Conservation (phyloP, 2,329 filamentous ascomycete genomes). For the Malbranchea zuffiana region DNA sequence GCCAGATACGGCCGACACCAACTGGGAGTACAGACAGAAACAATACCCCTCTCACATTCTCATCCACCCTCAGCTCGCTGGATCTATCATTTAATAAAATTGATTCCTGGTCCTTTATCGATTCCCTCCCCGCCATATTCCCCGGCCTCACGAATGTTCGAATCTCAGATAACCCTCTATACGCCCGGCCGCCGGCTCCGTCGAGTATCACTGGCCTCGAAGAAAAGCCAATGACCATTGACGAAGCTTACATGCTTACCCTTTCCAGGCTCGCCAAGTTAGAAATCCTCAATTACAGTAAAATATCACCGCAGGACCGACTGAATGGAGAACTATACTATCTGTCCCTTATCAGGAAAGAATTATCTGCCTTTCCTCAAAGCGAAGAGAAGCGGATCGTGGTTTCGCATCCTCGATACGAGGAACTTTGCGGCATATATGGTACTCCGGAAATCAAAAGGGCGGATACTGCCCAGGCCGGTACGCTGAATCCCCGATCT, state of each 20-base stretch:
- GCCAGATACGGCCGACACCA: slow-evolving; percentile 23
- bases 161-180: slow-evolving; percentile 77
- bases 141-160: slow-evolving; percentile 66
- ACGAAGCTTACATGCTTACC: slow-evolving; percentile 83
- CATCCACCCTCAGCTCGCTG: slow-evolving; percentile 49
- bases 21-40: slow-evolving; percentile 22
- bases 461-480: slow-evolving; percentile 27
- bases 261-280: slow-evolving; percentile 62
- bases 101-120: slow-evolving; percentile 60
- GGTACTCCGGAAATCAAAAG: slow-evolving; percentile 57
- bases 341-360: slow-evolving; percentile 67
- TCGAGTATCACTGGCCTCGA: slow-evolving; percentile 31
- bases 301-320: slow-evolving; percentile 61
- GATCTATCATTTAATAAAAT: slow-evolving; percentile 66
- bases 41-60: slow-evolving; percentile 39
- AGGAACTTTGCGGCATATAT: slow-evolving; percentile 62
- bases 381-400: slow-evolving; percentile 45
- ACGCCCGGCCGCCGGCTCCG: slow-evolving; percentile 39
- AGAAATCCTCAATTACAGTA: slow-evolving; percentile 47
- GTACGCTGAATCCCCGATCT: slow-evolving; percentile 58
- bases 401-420: slow-evolving; percentile 58
- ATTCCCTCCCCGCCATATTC: slow-evolving; percentile 55
- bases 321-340: slow-evolving; percentile 90
- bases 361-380: slow-evolving; percentile 43
- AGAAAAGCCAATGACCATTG: slow-evolving; percentile 41